Base-by-base conservation (phyloP, 805 yeast genomes). In the Peterozyma toletana region DNA sequence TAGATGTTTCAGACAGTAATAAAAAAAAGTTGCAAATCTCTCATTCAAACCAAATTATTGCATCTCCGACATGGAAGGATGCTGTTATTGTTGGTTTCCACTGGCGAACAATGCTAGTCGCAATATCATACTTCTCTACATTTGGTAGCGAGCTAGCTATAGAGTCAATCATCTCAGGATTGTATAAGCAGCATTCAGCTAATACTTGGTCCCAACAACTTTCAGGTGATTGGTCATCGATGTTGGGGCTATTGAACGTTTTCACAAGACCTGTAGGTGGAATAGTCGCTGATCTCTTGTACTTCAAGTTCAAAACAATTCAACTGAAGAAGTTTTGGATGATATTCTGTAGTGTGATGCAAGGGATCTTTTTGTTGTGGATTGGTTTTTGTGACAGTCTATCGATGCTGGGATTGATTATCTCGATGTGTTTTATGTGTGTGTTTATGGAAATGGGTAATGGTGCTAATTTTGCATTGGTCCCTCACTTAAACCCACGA, bases 381-480 rank as follows among this genome's bases (percentile, higher is more conserved):
- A 63, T 63, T 37, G 69, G 69, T 2, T 49, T 62, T 4, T 50
- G 53, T 37, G 58, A 59, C 21, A 35, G 42, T 5, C 43, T 64
- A 14, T 41, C 56, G 18, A 52, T 61, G 38, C 56, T 56, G 9
- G 60, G 59, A 1, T 49, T 63, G 15, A 57, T 64, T 36, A 63
- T 50, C 1, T 50, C 64, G 0, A 47, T 63, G 42, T 54, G 56
- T 35, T 52, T 63, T 17, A 53, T 62, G 62, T 50, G 55, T 16
- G 41, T 59, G 11, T 63, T 59, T 36, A 61, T 64, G 64, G 69
- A 64, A 42, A 63, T 63, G 58, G 68, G 60, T 16, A 63, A 64
- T 40, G 69, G 69, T 44, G 69, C 69, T 11, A 59, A 60, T 41
- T 64, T 58, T 48, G 53, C 66, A 0, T 48, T 59, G 10, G 69